A percentile compares a stretch with the other conserved stretches of the same genome.
These are phyloP conservation scores for Lolium multiflorum DNA, from an alignment of 176 grass and related monocot genomes.

Conservation along the genomic window DNA sequence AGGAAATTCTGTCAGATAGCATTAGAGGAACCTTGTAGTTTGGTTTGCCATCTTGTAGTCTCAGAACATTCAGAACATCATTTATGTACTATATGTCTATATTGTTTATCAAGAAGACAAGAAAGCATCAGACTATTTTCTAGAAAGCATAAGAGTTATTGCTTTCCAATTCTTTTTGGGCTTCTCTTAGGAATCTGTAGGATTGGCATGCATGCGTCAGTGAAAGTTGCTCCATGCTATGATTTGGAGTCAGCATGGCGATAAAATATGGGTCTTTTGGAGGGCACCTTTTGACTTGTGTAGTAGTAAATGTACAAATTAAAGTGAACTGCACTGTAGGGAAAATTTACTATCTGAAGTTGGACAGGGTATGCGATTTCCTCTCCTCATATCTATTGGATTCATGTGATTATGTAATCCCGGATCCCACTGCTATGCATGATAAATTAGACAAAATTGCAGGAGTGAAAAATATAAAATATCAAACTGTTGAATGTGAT, in stretches of 20 bases:
- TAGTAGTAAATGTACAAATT: not conserved
- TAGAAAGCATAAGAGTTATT: no score
- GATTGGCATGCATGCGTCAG: not conserved
- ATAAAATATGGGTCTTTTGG: slow-evolving; percentile 3
- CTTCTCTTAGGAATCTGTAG: not conserved
- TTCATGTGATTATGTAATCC: no score
- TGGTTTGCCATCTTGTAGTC: not conserved
- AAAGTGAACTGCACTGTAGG: slow-evolving; percentile 7
- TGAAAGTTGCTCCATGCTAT: not conserved
- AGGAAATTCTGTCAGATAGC: not conserved
- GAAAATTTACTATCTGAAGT: no score
- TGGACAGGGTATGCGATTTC: no score
- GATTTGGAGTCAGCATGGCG: not conserved
- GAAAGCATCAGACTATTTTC: no score
- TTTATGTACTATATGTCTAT: not conserved
- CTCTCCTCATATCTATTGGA: no score
- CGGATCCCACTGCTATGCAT: no score
- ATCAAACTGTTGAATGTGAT: no score
- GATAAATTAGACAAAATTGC: no score
- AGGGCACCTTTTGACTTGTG: not conserved
- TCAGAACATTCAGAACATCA: slow-evolving; percentile 1
- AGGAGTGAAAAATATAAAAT: no score
- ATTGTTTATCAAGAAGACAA: slow-evolving; percentile 11
- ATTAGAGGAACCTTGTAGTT: not conserved
- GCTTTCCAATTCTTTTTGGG: no score